Conservation (phyloP, 2,329 filamentous ascomycete species). For the Moelleriella libera region DNA sequence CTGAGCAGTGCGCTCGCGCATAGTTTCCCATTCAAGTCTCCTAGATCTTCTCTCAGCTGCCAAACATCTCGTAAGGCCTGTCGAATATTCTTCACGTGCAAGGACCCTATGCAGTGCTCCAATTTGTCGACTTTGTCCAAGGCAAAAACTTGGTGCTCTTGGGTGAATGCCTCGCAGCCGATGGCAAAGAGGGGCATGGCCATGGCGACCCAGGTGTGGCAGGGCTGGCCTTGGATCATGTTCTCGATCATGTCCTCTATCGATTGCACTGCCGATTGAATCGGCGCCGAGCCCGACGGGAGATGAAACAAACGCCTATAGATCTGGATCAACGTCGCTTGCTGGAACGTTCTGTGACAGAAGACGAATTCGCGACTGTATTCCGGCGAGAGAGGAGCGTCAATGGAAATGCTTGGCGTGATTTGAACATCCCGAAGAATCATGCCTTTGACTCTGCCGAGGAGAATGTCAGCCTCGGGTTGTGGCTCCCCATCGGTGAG, state of each 20-base stretch:
- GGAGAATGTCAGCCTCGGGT: constrained; percentile 8
- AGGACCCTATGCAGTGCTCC: constrained; percentile 11
- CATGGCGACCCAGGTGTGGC: constrained; percentile 17
- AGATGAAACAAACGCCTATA: constrained; percentile 11
- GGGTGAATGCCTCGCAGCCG: constrained; percentile 11
- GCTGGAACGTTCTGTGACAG: constrained; percentile 13
- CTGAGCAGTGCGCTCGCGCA: constrained; percentile 3
- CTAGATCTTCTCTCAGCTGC: constrained; percentile 8
- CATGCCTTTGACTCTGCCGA: constrained; percentile 11
- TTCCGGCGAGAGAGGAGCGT: constrained; percentile 9
- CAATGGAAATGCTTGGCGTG: constrained; percentile 8
- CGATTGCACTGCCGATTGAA: constrained; percentile 7
- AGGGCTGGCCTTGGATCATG: constrained; percentile 14
- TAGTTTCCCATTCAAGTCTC: constrained; percentile 7
- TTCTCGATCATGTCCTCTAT: constrained; percentile 11
- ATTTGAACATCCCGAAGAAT: constrained; percentile 9
- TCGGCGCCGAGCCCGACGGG: constrained; percentile 6
- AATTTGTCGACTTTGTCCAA: constrained; percentile 13
- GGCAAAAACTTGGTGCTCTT: constrained; percentile 8
- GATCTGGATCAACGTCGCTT: constrained; percentile 12
- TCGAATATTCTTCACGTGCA: constrained; percentile 12
- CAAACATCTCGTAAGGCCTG: constrained; percentile 13
- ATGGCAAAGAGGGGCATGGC: constrained; percentile 15
- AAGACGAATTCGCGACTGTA: constrained; percentile 11
- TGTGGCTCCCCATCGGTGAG: neutral